These are phyloP conservation scores for Rhizopogon salebrosus DNA, from an alignment of 768 basidiomycete species.

Conservation along the genomic window DNA sequence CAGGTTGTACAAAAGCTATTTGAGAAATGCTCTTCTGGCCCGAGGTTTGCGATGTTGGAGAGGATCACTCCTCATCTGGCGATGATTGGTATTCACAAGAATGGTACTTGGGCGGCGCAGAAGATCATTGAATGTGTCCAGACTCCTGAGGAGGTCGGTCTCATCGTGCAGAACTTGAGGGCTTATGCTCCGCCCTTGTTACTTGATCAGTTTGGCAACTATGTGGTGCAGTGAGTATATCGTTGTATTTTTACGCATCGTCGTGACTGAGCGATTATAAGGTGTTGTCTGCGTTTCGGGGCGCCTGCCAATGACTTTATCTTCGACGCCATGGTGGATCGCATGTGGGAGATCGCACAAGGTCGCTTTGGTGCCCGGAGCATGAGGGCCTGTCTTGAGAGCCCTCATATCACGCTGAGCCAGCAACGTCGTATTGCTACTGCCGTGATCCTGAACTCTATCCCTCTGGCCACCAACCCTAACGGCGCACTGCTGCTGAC, in stretches of 20 bases:
- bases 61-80: slow-evolving; percentile 91
- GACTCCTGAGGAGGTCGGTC: slow-evolving; percentile 76
- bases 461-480: slow-evolving; percentile 94
- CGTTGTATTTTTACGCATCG: neutral
- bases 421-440: slow-evolving; percentile 96
- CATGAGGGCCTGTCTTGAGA: slow-evolving; percentile 96
- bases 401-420: slow-evolving; percentile 75
- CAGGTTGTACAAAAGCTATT: slow-evolving; percentile 97
- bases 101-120: slow-evolving; percentile 99
- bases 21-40: slow-evolving; percentile 74
- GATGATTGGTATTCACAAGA: slow-evolving; percentile 98
- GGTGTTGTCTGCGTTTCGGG: slow-evolving; percentile 88
- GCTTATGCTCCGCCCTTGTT: slow-evolving; percentile 92
- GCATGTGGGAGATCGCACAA: slow-evolving; percentile 98
- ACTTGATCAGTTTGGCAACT: slow-evolving; percentile 91
- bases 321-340: slow-evolving; percentile 96
- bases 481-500: slow-evolving; percentile 94
- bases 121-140: slow-evolving; percentile 97
- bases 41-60: slow-evolving; percentile 88
- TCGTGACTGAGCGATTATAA: slow-evolving; percentile 23
- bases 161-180: slow-evolving; percentile 82
- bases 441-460: slow-evolving; percentile 93
- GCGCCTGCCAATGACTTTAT: slow-evolving; percentile 90
- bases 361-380: slow-evolving; percentile 97
- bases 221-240: slow-evolving; percentile 79